Base-by-base conservation (phyloP, 805 yeast genomes). In the Candida alai region DNA sequence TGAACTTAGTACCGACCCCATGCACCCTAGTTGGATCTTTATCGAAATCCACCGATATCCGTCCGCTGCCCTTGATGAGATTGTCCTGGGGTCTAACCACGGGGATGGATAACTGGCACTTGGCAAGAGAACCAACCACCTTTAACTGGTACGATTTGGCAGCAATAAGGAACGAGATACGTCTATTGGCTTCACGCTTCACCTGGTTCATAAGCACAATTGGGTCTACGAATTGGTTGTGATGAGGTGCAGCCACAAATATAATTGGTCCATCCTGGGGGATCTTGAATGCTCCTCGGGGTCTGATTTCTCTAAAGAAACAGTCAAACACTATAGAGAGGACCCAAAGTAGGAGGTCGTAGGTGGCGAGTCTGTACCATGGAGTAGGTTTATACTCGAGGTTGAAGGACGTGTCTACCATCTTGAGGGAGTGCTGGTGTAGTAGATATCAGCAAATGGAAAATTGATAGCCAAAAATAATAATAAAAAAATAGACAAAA, bases 231-330 rank as follows among this genome's bases (percentile, higher is more conserved):
- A 89, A 89, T 60, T 86, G 95, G 52, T 86, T 86, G n/a, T 96
- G 95, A 63, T 90, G 98, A 2, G 97, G 97, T 2, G 96, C 98
- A 8, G 93, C 94, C 22, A 93, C 97, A 42, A 93, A 81, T 35
- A 90, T 82, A 6, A 88, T 80, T 0, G 97, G 90, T 0, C 96
- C 97, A 7, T 71, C 58, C 19, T 72, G 67, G 1, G 83, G 82
- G 21, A 79, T 51, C 31, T 78, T 73, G 60, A 77, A 86, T 1
- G 95, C 87, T 1, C 97, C 96, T 40, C 97, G 72, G 3, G 93
- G 78, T 34, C 86, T 72, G 42, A 90, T 87, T 52, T 89, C 96
- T 39, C 97, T 64, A 62, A 90, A 90, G 65, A 90, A 90, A 32
- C 74, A 72, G 43, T 74, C 79, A 45, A 74, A 63, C 9, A 61